Base-by-base conservation (phyloP, 495 filamentous ascomycete species). In the Penicillium riverlandense region DNA sequence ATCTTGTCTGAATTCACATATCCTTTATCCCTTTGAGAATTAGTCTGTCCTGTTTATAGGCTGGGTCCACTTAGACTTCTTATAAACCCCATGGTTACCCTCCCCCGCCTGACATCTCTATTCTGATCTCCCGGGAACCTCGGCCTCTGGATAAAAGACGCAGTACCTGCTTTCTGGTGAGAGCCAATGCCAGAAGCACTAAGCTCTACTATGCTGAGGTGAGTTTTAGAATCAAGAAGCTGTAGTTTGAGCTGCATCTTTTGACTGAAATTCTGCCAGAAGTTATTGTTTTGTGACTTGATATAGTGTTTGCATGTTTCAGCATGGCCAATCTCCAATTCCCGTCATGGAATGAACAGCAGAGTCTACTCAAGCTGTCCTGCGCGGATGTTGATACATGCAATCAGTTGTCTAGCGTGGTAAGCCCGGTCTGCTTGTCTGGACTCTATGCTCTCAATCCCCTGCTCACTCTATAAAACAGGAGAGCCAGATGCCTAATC, bases 311-410 rank as follows among this genome's bases (percentile, higher is more conserved):
- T 37, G 11, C 36, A 8, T 41, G 14, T 29, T 39, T 42, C 41
- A 56, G 11, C 1, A 67, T 67, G 63, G 58, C 45, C 39, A 58
- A 43, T 37, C 45, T 59, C 13, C 52, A 43, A 6, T 58, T 59
- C 35, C 55, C 52, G 14, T 48, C 53, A 38, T 65, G 63, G 63
- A 37, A 41, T 14, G 59, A 65, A 15, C 59, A 63, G 30, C 53
- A 55, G 27, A 58, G 40, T 38, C 48, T 58, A 31, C 61, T 65
- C 53, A 61, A 58, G 35, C 38, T 61, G 46, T 57, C 63, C 16
- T 57, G 52, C 42, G 47, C 49, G 14, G 61, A 63, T 49, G 41
- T 59, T 29, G 59, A 65, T 28, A 56, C 53, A 8, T 64, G 53
- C 42, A 57, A 42, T 33, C 55, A 61, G 39, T 38, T 62, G 11